Base-by-base conservation (phyloP, 164 flowering plant species). In the Litsea cubeba region DNA sequence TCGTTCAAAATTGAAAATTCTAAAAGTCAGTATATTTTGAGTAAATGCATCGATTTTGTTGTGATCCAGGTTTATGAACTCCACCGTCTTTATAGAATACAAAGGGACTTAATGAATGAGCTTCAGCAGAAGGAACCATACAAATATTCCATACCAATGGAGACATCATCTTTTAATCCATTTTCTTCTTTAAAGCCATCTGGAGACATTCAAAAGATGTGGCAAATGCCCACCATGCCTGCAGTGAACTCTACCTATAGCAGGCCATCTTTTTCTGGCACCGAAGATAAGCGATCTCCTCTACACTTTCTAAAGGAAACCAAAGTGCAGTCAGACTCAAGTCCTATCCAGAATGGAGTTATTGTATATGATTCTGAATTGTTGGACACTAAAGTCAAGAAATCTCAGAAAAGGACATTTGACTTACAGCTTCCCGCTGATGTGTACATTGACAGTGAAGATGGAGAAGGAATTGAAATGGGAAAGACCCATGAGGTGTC, bases 401-500 rank as follows among this genome's bases (percentile, higher is more conserved):
- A 91, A 66, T 78, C 82, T 50, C 81, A 88, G 68, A 90, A 86
- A 78, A 88, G 77, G 81, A 83, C 82, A 82, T 84, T 92, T 81
- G 97, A 91, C 83, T 97, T 94, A 77, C 88, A 87, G 76, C 94
- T 92, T 76, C 97, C 97, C 24, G 94, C 98, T 28, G 94, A 89
- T 81, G 90, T 82, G 73, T 91, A 89, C 76, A 84, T 92, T 51
- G 96, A 91, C 71, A 81, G 84, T 25, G 93, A 92, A 73, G 95
- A 86, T 72, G 85, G 69, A 28, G 87, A 85, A 71, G 79, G 73
- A 57, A 22, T 64, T 32, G 82, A 74, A 64, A 81, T 80, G 28
- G 81, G 73, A 64, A 84, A 80, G 26, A 73, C 46, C 35, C 73
- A 80, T 73, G 82, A 74, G 3, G 46, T 40, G 12, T 69, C 76